These are phyloP conservation scores for Clonostachys rhizophaga DNA, from an alignment of 2,329 filamentous ascomycete species.

Conservation along the genomic window DNA sequence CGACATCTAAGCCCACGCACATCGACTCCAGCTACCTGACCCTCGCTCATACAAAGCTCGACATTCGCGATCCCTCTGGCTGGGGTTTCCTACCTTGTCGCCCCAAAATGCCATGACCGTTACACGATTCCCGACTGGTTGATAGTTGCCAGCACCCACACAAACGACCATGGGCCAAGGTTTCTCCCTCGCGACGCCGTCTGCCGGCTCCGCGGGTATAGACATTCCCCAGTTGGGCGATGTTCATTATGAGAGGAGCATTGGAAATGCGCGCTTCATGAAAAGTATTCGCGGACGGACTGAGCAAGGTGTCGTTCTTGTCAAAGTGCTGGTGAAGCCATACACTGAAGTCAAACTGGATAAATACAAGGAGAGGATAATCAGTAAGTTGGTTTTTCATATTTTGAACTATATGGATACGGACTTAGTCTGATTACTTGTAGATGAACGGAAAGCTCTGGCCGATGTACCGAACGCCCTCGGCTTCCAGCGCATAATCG, in stretches of 20 bases:
- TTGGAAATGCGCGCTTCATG: conserved; percentile 92
- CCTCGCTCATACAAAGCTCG: too few species aligned
- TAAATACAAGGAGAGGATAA: conserved; percentile 71
- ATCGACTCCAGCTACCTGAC: too few species aligned
- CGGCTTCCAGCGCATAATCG: conserved; percentile 83
- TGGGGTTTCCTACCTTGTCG: too few species aligned
- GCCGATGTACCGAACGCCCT: conserved; percentile 86
- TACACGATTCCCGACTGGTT: too few species aligned
- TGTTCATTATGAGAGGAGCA: conserved; percentile 84
- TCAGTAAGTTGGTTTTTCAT: conserved; percentile 42
- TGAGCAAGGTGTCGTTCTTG: conserved; percentile 84
- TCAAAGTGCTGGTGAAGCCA: conserved; percentile 93
- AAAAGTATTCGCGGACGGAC: conserved; percentile 91
- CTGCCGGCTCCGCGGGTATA: conserved; percentile 87
- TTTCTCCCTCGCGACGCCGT: conserved; percentile 89
- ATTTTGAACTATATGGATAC: not conserved
- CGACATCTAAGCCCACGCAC: too few species aligned
- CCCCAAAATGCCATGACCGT: too few species aligned
- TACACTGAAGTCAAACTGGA: conserved; percentile 78
- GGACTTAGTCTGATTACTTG: not conserved
- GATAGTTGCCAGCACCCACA: too few species aligned
- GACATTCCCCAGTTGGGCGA: conserved; percentile 90
- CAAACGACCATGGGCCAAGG: conserved; percentile 77
- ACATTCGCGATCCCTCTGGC: too few species aligned
- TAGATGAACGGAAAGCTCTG: conserved; percentile 75